phyloP scores from a whole-genome alignment of 768 basidiomycete species.

The Neoboletus magnificus region DNA sequence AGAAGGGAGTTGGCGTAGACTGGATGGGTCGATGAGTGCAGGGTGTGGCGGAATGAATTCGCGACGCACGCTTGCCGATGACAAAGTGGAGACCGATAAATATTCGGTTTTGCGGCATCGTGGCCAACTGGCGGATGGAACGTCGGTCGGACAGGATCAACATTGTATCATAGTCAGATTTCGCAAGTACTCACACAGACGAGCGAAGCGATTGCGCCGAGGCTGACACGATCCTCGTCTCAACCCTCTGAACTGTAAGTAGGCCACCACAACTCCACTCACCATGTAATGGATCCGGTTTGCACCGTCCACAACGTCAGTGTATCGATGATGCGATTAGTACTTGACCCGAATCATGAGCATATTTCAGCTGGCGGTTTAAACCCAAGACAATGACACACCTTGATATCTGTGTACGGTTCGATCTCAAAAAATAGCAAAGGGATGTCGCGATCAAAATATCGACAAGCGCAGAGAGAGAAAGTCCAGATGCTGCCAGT shows the following conservation, averaged over 20 bases:
- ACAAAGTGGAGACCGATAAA: constrained; percentile 4
- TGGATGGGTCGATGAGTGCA: neutral
- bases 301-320: too few species aligned
- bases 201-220: constrained; percentile 11
- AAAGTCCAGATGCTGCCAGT: constrained; percentile 31
- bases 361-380: too few species aligned
- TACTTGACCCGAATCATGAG: constrained; percentile 7
- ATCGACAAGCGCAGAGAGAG: constrained; percentile 45
- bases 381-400: constrained; percentile 13
- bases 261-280: neutral
- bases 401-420: constrained; percentile 37
- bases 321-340: constrained; percentile 1
- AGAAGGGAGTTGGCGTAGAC: constrained; percentile 23
- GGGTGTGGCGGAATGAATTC: neutral
- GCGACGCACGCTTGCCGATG: too few species aligned
- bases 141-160: neutral
- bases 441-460: constrained; percentile 43
- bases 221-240: constrained; percentile 1
- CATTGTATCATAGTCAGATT: neutral
- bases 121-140: constrained; percentile 10
- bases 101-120: constrained; percentile 22
- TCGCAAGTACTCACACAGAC: constrained; percentile 14
- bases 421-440: constrained; percentile 39
- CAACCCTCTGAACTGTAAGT: neutral
- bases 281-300: constrained; percentile 5